phyloP scores from a whole-genome alignment of 352 stramenopile genomes.

The Phytophthora citricola region DNA sequence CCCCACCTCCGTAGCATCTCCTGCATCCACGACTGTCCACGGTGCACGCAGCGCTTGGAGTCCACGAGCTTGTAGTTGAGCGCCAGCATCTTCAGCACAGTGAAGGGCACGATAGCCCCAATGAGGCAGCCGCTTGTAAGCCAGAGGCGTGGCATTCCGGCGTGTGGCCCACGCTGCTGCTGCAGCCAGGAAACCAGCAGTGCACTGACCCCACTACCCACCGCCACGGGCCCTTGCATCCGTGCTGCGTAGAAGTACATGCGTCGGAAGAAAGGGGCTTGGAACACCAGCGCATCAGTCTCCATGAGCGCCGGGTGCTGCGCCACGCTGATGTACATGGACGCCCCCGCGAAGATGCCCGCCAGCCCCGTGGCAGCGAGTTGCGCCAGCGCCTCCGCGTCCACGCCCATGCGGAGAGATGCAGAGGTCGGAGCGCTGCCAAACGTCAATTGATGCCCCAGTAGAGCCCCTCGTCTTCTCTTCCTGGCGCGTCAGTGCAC shows the following conservation, averaged over 20 bases:
- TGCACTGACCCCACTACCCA: constrained; percentile 61
- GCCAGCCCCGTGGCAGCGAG: constrained; percentile 63
- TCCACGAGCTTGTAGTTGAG: constrained; percentile 72
- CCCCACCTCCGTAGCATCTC: constrained; percentile 60
- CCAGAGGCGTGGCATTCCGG: constrained; percentile 59
- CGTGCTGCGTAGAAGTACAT: constrained; percentile 83
- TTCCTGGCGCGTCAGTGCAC: constrained; percentile 3
- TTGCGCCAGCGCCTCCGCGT: constrained; percentile 70
- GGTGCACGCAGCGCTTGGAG: constrained; percentile 43
- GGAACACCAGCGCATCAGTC: constrained; percentile 58
- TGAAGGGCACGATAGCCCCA: constrained; percentile 69
- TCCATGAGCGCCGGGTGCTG: constrained; percentile 78
- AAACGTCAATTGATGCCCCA: constrained; percentile 6
- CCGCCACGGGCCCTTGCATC: constrained; percentile 63
- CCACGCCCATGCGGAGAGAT: constrained; percentile 38
- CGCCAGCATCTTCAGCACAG: constrained; percentile 66
- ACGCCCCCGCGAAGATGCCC: constrained; percentile 72
- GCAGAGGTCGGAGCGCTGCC: not conserved
- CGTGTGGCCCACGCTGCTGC: constrained; percentile 28
- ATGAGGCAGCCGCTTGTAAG: constrained; percentile 64
- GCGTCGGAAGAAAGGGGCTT: constrained; percentile 76
- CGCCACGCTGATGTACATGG: constrained; percentile 73
- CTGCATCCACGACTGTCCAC: constrained; percentile 57
- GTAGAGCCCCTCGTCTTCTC: no score
- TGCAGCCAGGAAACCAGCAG: constrained; percentile 58